Base-by-base conservation (phyloP, 495 filamentous ascomycete species). In the Hypoxylon trugodes region DNA sequence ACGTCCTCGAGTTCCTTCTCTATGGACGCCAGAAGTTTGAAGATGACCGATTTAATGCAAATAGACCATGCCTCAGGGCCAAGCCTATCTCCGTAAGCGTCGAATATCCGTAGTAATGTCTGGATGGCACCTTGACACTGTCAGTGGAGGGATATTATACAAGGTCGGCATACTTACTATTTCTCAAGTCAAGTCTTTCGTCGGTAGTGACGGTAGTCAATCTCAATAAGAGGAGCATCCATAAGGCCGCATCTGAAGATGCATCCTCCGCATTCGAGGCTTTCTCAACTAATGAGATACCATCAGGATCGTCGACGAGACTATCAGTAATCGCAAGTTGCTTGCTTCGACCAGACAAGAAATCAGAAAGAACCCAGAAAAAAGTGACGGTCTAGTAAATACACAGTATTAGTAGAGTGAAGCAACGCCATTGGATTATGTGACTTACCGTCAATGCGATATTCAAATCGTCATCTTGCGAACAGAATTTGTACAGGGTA, bases 301-400 rank as follows among this genome's bases (percentile, higher is more conserved):
- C 84, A 28, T 79, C 77, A n/a, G 79, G 74, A 7, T 79, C 79
- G 33, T 76, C 69, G n/a, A 84, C 75, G 35, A 85, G 76, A 25
- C 74, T 76, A 63, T 79, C 74, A 4, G 76, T 81, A 24, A 82
- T 78, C 0, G 76, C 79, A 58, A 81, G 75, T 22, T 74, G 52
- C 62, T 74, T 74, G 69, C 77, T 75, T 69, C 76, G 79, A 16
- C 73, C 70, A 1, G 79, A 83, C 15, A 98, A 82, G 60, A 91
- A 96, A 72, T 97, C 93, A 1, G 95, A 96, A 9, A 96, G 84
- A 60, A 92, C 92, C 89, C 92, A 96, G 76, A 96, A 96, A 69
- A 96, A 96, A 0, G 94, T 96, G 8, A 95, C 89, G 1, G 92
- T 93, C 84, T 89, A 54, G 7, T 22, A 61, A 12, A 9, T 37